A percentile compares a stretch with the other conserved stretches of the same genome.
phyloP scores from a whole-genome alignment of 2,329 filamentous ascomycete genomes.

The Cladorrhinum sp. region DNA sequence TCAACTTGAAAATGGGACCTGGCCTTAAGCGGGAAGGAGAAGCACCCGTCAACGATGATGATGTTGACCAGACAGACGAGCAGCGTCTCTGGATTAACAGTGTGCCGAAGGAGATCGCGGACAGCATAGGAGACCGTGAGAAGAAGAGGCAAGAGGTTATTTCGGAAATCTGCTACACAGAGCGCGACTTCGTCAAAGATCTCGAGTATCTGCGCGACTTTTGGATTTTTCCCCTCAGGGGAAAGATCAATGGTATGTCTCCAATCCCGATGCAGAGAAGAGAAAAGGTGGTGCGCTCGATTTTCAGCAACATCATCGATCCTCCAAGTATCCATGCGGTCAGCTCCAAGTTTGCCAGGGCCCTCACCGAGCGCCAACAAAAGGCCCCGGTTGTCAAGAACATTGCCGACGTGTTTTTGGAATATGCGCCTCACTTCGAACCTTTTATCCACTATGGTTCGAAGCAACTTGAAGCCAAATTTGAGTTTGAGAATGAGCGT shows the following conservation, averaged over 20 bases:
- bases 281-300: conserved; percentile 87
- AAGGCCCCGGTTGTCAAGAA: conserved; percentile 84
- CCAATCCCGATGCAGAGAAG: conserved; percentile 85
- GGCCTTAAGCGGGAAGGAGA: conserved; percentile 69
- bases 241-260: conserved; percentile 58
- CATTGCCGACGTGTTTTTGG: conserved; percentile 90
- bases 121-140: conserved; percentile 83
- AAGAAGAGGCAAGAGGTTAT: conserved; percentile 99
- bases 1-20: conserved; percentile 90
- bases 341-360: conserved; percentile 82
- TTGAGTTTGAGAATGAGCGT: conserved; percentile 96
- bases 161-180: conserved; percentile 97
- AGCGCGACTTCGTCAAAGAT: conserved; percentile 98
- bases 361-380: conserved; percentile 87
- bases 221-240: conserved; percentile 91
- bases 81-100: conserved; percentile 99
- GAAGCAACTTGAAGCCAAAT: conserved; percentile 94
- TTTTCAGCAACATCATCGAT: conserved; percentile 95
- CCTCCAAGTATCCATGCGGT: conserved; percentile 77
- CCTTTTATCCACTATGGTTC: conserved; percentile 96
- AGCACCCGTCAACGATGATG: conserved; percentile 68
- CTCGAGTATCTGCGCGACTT: conserved; percentile 96
- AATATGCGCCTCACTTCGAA: conserved; percentile 87
- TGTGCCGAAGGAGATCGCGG: conserved; percentile 89
- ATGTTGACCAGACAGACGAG: conserved; percentile 80